phyloP scores from a whole-genome alignment of 1,284 basidiomycete species.

The Mycena citricolor region DNA sequence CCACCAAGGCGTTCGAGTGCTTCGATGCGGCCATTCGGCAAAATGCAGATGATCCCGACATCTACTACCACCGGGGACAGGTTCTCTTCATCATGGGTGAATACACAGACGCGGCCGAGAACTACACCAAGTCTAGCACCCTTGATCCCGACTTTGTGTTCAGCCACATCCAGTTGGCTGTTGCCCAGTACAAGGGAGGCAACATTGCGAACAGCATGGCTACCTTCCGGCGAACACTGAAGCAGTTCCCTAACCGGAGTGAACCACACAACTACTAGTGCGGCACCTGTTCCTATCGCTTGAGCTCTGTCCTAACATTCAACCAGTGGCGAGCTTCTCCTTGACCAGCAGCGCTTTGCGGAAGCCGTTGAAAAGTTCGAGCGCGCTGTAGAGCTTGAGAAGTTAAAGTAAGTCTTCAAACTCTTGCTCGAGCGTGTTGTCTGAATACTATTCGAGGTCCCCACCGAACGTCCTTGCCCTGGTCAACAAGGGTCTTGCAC shows the following conservation, averaged over 20 bases:
- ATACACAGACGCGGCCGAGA: slow-evolving; percentile 81
- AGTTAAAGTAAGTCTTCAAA: slow-evolving; percentile 67
- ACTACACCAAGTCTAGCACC: slow-evolving; percentile 87
- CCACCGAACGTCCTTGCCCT: slow-evolving; percentile 88
- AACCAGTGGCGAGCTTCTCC: slow-evolving; percentile 87
- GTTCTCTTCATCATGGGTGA: slow-evolving; percentile 97
- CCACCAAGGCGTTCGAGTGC: slow-evolving; percentile 81
- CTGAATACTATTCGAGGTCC: no score
- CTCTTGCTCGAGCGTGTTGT: no score
- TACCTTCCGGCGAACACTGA: slow-evolving; percentile 83
- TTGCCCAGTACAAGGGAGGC: slow-evolving; percentile 93
- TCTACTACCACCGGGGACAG: slow-evolving; percentile 99
- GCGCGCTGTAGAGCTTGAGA: slow-evolving; percentile 87
- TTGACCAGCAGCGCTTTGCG: slow-evolving; percentile 89
- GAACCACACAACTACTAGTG: slow-evolving; percentile 94
- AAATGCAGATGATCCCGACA: slow-evolving; percentile 88
- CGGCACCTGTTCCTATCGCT: slow-evolving; percentile 31
- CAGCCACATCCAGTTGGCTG: slow-evolving; percentile 95
- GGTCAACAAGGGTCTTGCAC: slow-evolving; percentile 95
- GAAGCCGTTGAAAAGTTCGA: slow-evolving; percentile 98
- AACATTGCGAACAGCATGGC: slow-evolving; percentile 82
- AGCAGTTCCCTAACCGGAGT: slow-evolving; percentile 78
- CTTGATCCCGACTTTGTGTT: slow-evolving; percentile 89
- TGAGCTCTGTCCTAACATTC: not conserved
- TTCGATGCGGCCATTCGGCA: slow-evolving; percentile 89